A percentile compares a stretch with the other conserved stretches of the same genome.
phyloP scores from a whole-genome alignment of 1,284 basidiomycete genomes.

The Cryptococcus sp. region DNA sequence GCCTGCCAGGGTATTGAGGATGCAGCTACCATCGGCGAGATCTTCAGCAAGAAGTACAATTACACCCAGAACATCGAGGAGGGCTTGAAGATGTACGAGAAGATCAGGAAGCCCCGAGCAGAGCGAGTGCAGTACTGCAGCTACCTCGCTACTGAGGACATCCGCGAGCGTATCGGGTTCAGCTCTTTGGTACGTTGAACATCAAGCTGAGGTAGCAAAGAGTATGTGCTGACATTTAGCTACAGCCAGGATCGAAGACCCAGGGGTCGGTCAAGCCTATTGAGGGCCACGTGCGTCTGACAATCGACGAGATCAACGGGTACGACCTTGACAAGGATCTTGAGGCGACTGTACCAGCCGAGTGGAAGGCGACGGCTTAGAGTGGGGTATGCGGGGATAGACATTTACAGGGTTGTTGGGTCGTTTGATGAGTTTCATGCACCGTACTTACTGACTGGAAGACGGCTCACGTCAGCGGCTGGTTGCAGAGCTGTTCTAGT shows the following conservation, averaged over 20 bases:
- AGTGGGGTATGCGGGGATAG: no score
- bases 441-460: no score
- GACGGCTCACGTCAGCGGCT: no score
- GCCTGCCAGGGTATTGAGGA: conserved; percentile 44
- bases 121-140: conserved; percentile 47
- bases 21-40: conserved; percentile 40
- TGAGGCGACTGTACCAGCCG: conserved; percentile 1
- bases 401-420: no score
- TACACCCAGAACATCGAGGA: conserved; percentile 37
- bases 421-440: no score
- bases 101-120: conserved; percentile 47
- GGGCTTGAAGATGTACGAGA: conserved; percentile 46
- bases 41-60: conserved; percentile 30
- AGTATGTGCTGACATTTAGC: not conserved
- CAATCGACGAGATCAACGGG: conserved; percentile 36
- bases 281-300: conserved; percentile 9
- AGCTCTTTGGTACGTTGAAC: conserved; percentile 31
- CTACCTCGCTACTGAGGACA: conserved; percentile 45
- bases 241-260: conserved; percentile 5
- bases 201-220: not conserved
- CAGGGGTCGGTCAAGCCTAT: conserved; percentile 1
- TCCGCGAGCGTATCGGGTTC: conserved; percentile 51
- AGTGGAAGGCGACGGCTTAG: not conserved
- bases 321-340: conserved; percentile 38
- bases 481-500: no score